These are phyloP conservation scores for Coemansia sp. DNA, from an alignment of 192 early-diverging fungal genomes.

Conservation along the genomic window DNA sequence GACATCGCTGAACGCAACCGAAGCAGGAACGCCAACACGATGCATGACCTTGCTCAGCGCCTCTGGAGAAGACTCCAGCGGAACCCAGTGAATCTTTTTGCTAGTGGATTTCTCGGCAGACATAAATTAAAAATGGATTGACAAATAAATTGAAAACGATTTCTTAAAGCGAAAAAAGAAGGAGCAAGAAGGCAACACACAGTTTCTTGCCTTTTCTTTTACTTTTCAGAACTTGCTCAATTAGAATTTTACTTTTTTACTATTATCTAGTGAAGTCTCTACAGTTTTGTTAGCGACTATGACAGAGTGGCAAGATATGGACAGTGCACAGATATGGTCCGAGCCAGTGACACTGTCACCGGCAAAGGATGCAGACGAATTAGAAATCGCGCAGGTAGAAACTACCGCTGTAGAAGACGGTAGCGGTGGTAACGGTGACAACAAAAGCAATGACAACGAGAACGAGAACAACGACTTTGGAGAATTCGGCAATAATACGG, in stretches of 20 bases:
- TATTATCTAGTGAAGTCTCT: background rate
- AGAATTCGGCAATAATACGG: no score
- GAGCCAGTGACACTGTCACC: background rate
- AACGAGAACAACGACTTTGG: no score
- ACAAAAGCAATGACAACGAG: background rate
- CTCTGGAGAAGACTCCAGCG: constrained; percentile 87
- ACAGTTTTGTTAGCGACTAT: constrained; percentile 4
- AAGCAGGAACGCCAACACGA: constrained; percentile 62
- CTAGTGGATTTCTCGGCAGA: background rate
- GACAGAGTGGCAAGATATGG: constrained; percentile 9
- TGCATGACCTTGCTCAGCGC: constrained; percentile 66
- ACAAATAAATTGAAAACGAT: background rate
- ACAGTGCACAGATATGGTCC: background rate
- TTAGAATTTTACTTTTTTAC: background rate
- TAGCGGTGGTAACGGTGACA: background rate
- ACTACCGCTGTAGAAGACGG: background rate
- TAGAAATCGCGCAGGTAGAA: background rate
- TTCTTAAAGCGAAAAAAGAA: no score
- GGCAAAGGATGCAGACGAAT: background rate
- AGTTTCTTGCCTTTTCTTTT: background rate
- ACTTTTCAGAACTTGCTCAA: no score
- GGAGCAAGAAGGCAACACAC: no score
- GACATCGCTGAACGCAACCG: constrained; percentile 76
- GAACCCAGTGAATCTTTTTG: constrained; percentile 64
- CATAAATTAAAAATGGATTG: background rate